These are phyloP conservation scores for Claviceps maximensis DNA, from an alignment of 2,329 filamentous ascomycete species.

Conservation along the genomic window DNA sequence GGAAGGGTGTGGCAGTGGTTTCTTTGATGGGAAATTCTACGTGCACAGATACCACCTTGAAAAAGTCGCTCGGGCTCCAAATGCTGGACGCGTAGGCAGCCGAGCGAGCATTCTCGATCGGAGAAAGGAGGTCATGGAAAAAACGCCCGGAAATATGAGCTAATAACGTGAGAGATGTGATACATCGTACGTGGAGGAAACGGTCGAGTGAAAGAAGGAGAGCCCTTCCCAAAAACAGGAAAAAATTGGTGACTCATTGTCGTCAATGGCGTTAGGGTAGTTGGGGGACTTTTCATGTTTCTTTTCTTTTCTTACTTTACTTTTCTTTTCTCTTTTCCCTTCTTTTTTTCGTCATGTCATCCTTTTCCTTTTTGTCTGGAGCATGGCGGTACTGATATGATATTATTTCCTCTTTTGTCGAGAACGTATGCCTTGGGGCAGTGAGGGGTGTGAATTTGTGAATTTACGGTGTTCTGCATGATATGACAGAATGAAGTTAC, in stretches of 20 bases:
- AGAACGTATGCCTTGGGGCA: background rate
- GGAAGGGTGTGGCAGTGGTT: background rate
- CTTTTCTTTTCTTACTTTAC: constrained; percentile 3
- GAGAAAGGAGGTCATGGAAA: too few relatives aligned
- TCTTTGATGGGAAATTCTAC: background rate
- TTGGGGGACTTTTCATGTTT: constrained; percentile 11
- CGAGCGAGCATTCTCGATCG: background rate
- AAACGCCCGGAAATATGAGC: background rate
- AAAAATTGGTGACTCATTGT: constrained; percentile 8
- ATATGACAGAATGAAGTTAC: too few relatives aligned
- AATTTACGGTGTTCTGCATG: background rate
- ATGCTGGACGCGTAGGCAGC: background rate
- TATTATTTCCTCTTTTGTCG: constrained; percentile 11
- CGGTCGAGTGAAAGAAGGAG: background rate
- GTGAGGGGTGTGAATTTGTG: background rate
- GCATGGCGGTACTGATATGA: constrained; percentile 22
- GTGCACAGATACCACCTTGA: background rate
- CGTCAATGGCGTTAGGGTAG: constrained; percentile 18
- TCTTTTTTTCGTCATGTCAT: constrained; percentile 11
- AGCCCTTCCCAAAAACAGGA: constrained; percentile 1
- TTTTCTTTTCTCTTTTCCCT: constrained; percentile 9
- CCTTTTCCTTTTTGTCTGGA: constrained; percentile 13
- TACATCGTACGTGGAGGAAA: background rate
- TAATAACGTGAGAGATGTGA: background rate
- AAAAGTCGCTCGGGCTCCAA: background rate